Evolutionary conservation across 768 basidiomycete species (phyloP).

Genomic region (Termitomyces sp.): DNA sequence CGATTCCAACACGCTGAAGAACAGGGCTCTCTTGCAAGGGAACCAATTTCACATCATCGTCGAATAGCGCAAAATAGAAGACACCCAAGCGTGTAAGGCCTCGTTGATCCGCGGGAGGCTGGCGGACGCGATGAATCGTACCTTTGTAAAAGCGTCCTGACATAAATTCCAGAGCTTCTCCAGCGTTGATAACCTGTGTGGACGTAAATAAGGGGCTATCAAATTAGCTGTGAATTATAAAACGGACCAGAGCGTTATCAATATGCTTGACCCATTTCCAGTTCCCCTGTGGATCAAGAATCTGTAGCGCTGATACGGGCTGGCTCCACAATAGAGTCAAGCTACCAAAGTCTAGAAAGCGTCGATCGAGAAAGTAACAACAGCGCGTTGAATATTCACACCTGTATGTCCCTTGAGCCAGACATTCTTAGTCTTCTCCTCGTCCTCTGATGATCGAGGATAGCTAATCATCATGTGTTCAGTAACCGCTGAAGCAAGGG

Average conservation of each 20-base stretch:
- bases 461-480: constrained; percentile 27
- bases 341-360: constrained; percentile 38
- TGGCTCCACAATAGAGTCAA: constrained; percentile 50
- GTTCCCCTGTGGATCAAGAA: constrained; percentile 36
- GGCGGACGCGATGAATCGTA: constrained; percentile 49
- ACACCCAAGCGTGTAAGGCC: constrained; percentile 42
- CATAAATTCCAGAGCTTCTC: constrained; percentile 48
- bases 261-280: constrained; percentile 52
- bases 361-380: background rate
- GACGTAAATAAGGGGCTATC: background rate
- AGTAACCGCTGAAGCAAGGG: too few relatives aligned
- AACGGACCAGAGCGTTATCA: constrained; percentile 42
- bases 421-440: constrained; percentile 40
- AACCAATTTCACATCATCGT: constrained; percentile 42
- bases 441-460: constrained; percentile 41
- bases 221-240: background rate
- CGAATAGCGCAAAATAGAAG: constrained; percentile 45
- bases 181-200: constrained; percentile 41
- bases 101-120: constrained; percentile 47
- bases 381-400: constrained; percentile 6
- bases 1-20: constrained; percentile 35
- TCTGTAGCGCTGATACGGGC: constrained; percentile 47
- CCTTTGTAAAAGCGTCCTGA: constrained; percentile 48
- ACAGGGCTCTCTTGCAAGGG: constrained; percentile 43
- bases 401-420: constrained; percentile 55